A percentile compares a stretch with the other conserved stretches of the same genome.
phyloP scores from a whole-genome alignment of 2,329 filamentous ascomycete species.

The Sclerotinia minor region DNA sequence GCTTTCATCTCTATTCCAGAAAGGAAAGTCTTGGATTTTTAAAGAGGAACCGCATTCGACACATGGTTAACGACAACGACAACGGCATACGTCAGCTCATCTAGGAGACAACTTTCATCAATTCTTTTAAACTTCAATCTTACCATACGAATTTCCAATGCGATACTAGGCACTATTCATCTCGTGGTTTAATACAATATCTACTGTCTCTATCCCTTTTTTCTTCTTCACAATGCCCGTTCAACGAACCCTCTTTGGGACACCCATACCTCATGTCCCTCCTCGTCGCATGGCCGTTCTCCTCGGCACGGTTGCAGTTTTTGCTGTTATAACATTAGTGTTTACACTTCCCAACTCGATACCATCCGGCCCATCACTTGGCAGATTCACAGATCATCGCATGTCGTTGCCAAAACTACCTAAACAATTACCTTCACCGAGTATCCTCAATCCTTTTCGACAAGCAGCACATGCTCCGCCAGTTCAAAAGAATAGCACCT shows the following conservation, averaged over 20 bases:
- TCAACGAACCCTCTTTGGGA: conserved; percentile 50
- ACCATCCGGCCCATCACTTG: conserved; percentile 52
- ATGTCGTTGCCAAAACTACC: conserved; percentile 51
- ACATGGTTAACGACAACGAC: neutral
- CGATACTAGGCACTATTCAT: neutral
- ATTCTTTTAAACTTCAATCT: neutral
- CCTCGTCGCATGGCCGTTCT: conserved; percentile 55
- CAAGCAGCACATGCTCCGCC: conserved; percentile 70
- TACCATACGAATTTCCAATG: neutral
- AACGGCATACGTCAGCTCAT: conserved; percentile 16
- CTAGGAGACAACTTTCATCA: neutral
- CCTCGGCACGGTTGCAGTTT: conserved; percentile 52
- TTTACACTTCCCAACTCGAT: conserved; percentile 52
- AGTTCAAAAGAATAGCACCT: conserved; percentile 74
- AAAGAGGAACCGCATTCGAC: neutral
- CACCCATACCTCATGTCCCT: conserved; percentile 52
- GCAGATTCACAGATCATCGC: conserved; percentile 52
- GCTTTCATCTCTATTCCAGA: neutral
- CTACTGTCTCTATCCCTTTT: conserved; percentile 7
- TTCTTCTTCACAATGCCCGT: conserved; percentile 47
- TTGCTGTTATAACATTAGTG: conserved; percentile 56
- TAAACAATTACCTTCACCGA: conserved; percentile 44
- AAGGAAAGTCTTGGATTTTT: neutral
- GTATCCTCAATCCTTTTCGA: conserved; percentile 64
- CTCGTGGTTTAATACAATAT: neutral